Evolutionary conservation across 345 rosid genomes (phyloP).

Genomic region (Zanthoxylum bungeanum): DNA sequence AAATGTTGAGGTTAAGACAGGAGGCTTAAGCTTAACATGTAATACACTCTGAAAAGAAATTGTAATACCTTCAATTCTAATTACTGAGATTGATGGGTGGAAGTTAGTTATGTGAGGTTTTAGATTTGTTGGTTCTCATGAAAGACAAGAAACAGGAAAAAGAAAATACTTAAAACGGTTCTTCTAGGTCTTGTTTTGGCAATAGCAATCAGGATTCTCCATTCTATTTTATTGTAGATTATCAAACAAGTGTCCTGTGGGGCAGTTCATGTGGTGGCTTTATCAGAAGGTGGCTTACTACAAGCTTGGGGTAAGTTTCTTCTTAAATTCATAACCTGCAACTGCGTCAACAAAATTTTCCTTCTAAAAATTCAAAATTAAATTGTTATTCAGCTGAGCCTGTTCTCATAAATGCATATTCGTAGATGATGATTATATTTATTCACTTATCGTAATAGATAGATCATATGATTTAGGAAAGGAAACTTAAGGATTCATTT

Average conservation of each 20-base stretch:
- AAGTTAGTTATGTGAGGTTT: not conserved
- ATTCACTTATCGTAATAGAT: slow-evolving; percentile 6
- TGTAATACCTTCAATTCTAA: not conserved
- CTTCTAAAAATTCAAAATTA: not conserved
- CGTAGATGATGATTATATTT: slow-evolving; percentile 6
- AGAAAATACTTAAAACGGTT: not conserved
- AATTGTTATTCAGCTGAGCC: not conserved
- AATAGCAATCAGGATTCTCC: not conserved
- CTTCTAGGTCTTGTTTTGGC: not conserved
- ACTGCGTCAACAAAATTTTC: slow-evolving; percentile 5
- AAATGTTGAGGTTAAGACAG: not conserved
- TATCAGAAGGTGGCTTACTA: slow-evolving; percentile 79
- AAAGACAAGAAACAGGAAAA: not conserved
- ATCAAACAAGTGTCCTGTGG: slow-evolving; percentile 89
- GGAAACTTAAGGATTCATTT: slow-evolving; percentile 3
- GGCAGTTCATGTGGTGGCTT: slow-evolving; percentile 86
- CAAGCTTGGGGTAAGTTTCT: slow-evolving; percentile 87
- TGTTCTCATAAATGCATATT: not conserved
- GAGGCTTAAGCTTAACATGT: not conserved
- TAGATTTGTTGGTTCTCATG: not conserved
- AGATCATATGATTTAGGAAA: slow-evolving; percentile 11
- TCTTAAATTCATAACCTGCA: not conserved
- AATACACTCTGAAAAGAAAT: not conserved
- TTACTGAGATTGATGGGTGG: not conserved
- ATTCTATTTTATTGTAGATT: slow-evolving; percentile 35